phyloP scores from a whole-genome alignment of 2,329 filamentous ascomycete species.

The Nemania sp. region DNA sequence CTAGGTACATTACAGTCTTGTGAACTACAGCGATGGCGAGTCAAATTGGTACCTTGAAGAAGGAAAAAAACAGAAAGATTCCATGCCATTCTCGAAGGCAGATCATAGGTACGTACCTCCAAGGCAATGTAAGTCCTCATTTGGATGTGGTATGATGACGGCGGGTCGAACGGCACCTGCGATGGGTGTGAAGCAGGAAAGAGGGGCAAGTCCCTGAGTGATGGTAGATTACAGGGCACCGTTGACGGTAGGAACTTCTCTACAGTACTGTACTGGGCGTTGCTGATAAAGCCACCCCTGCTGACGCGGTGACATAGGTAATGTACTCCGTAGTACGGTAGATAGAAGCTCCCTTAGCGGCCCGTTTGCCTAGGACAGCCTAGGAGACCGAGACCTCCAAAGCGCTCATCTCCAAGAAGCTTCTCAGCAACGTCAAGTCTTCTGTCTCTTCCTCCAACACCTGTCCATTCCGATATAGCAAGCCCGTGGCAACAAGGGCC shows the following conservation, averaged over 20 bases:
- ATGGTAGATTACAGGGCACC: not conserved
- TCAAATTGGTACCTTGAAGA: conserved; percentile 11
- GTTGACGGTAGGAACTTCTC: not conserved
- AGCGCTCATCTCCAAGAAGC: conserved; percentile 21
- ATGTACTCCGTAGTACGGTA: no score
- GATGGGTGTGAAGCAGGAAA: not conserved
- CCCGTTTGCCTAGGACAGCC: no score
- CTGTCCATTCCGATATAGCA: not conserved
- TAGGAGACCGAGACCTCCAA: conserved; percentile 5
- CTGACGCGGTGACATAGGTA: no score
- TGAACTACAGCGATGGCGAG: no score
- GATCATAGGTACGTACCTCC: no score
- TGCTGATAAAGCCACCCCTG: conserved; percentile 19
- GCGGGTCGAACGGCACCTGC: not conserved
- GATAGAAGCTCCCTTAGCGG: no score
- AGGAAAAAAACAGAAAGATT: no score
- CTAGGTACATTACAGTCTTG: no score
- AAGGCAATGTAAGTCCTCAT: not conserved
- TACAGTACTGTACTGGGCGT: not conserved
- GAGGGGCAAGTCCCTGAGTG: not conserved
- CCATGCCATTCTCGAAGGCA: conserved; percentile 7
- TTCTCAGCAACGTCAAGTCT: conserved; percentile 18
- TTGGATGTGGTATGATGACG: not conserved
- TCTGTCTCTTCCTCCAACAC: conserved; percentile 6
- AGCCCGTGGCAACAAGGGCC: not conserved